Evolutionary conservation across 2,329 filamentous ascomycete genomes (phyloP).

Genomic region (Phyllosticta citriasiana): DNA sequence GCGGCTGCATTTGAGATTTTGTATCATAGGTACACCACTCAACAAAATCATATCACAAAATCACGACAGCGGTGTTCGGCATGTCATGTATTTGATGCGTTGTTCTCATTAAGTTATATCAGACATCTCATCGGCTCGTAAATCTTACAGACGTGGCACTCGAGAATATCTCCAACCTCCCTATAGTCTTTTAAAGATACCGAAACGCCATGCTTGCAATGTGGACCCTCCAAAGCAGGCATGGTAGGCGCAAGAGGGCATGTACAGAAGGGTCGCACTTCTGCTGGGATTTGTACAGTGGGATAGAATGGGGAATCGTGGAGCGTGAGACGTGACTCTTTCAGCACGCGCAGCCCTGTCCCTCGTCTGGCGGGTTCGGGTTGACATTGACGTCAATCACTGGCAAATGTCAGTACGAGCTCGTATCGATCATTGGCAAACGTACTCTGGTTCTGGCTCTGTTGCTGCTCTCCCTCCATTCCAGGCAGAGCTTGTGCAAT

Average conservation of each 20-base stretch:
- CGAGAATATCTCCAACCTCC: not conserved
- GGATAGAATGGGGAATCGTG: conserved; percentile 4
- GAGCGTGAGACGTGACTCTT: not conserved
- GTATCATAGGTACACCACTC: not conserved
- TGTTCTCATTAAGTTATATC: conserved; percentile 11
- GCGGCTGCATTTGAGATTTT: not conserved
- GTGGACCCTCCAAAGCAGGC: conserved; percentile 9
- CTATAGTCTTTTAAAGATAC: not conserved
- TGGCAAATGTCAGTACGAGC: conserved; percentile 31
- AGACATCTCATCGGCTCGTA: conserved; percentile 5
- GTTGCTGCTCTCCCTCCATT: conserved; percentile 85
- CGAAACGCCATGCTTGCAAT: conserved; percentile 30
- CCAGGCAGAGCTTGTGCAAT: conserved; percentile 96
- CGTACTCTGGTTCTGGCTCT: conserved; percentile 71
- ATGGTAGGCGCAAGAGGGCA: conserved; percentile 6
- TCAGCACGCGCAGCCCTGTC: conserved; percentile 26
- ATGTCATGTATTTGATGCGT: not conserved
- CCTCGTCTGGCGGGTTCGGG: conserved; percentile 35
- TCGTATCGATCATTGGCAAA: conserved; percentile 17
- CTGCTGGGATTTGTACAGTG: conserved; percentile 7
- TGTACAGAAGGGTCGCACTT: conserved; percentile 10
- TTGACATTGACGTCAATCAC: conserved; percentile 93
- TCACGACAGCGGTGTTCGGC: not conserved
- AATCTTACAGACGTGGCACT: conserved; percentile 6
- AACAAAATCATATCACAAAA: not conserved